These are phyloP conservation scores for Clarireedia paspali DNA, from an alignment of 2,329 filamentous ascomycete species.

Conservation along the genomic window DNA sequence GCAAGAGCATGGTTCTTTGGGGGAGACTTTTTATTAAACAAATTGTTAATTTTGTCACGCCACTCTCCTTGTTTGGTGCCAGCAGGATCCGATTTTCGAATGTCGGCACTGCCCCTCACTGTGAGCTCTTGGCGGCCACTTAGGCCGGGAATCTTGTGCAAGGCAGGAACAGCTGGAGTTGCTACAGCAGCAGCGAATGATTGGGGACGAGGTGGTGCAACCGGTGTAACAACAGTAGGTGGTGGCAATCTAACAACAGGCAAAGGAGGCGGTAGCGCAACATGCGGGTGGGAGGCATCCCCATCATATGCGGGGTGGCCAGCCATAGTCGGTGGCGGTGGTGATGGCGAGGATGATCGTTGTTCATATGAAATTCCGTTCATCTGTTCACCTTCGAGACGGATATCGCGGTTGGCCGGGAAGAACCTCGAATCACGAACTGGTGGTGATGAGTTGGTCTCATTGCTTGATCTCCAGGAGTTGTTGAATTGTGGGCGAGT, in stretches of 20 bases:
- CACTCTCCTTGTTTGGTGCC: conserved; percentile 41
- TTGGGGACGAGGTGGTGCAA: conserved; percentile 37
- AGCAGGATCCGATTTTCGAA: conserved; percentile 22
- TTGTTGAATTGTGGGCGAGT: conserved; percentile 24
- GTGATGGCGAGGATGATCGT: conserved; percentile 50
- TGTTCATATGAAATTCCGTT: conserved; percentile 27
- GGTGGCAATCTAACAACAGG: conserved; percentile 73
- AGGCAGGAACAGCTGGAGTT: conserved; percentile 21
- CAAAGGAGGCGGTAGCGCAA: conserved; percentile 60
- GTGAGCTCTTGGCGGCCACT: conserved; percentile 28
- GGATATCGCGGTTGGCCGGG: conserved; percentile 40
- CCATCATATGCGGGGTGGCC: conserved; percentile 68
- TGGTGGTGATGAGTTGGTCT: conserved; percentile 33
- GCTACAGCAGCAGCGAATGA: conserved; percentile 37
- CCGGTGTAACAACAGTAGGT: conserved; percentile 34
- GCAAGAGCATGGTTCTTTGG: conserved; percentile 53
- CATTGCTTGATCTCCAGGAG: conserved; percentile 24
- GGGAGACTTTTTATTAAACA: conserved; percentile 52
- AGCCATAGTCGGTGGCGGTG: conserved; percentile 62
- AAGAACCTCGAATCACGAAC: conserved; percentile 54
- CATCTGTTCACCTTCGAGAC: conserved; percentile 32
- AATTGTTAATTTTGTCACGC: conserved; percentile 78
- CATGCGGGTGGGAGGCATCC: conserved; percentile 55
- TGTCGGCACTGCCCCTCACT: no score
- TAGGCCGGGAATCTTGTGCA: conserved; percentile 12